A percentile compares a stretch with the other conserved stretches of the same genome.
phyloP scores from a whole-genome alignment of 2,329 filamentous ascomycete genomes.

The Didymella segeticola region DNA sequence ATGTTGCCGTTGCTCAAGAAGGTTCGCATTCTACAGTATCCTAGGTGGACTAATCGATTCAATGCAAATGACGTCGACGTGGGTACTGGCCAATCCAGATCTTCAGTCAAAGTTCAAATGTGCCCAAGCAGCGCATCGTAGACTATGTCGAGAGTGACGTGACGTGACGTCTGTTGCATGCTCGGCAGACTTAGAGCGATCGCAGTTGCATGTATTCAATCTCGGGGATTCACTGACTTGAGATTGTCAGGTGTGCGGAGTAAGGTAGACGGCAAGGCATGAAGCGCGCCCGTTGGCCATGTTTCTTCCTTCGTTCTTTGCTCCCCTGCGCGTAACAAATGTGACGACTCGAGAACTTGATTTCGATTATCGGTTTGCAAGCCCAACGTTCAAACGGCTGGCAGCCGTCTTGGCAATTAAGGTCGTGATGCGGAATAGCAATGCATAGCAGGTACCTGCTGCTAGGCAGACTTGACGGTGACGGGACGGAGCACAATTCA shows the following conservation, averaged over 20 bases:
- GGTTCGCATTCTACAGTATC: not conserved
- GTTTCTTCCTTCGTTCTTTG: slow-evolving; percentile 27
- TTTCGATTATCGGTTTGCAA: slow-evolving; percentile 20
- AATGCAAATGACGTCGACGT: slow-evolving; percentile 5
- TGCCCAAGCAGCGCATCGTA: not conserved
- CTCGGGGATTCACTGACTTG: not conserved
- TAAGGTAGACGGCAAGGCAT: not conserved
- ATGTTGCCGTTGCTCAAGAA: not conserved
- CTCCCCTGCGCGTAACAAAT: slow-evolving; percentile 16
- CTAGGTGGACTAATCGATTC: not conserved
- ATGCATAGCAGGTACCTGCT: slow-evolving; percentile 5
- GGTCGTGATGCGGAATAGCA: slow-evolving; percentile 5
- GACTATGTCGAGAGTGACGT: not conserved
- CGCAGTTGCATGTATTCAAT: not conserved
- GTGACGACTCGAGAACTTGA: slow-evolving; percentile 9
- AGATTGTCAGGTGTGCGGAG: not conserved
- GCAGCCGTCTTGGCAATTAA: slow-evolving; percentile 11
- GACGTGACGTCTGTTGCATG: not conserved
- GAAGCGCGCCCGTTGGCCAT: slow-evolving; percentile 27
- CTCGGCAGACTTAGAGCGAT: not conserved
- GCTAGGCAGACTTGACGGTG: slow-evolving; percentile 12
- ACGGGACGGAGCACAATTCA: slow-evolving; percentile 7
- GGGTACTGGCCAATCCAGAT: not conserved
- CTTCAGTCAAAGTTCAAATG: not conserved
- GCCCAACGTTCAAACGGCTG: slow-evolving; percentile 15